Conservation (phyloP, 164 flowering plant genomes). For the Stephania cephalantha region DNA sequence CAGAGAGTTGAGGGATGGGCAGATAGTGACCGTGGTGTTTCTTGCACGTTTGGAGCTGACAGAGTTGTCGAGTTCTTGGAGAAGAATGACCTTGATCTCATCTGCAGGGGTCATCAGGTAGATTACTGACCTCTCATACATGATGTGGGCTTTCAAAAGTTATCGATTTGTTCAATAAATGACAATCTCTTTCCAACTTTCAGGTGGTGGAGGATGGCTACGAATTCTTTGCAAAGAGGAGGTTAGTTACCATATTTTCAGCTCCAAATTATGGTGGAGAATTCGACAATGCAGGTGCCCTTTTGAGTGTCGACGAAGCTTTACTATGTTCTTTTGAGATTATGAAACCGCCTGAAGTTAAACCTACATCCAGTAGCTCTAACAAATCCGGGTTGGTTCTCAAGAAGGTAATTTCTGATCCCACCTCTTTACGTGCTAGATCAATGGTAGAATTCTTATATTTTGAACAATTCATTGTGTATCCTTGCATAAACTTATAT, state of each 20-base stretch:
- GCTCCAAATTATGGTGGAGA: slow-evolving; percentile 65
- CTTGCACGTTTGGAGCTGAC: slow-evolving; percentile 51
- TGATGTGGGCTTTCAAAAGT: background rate
- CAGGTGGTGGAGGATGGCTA: slow-evolving; percentile 66
- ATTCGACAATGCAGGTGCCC: slow-evolving; percentile 58
- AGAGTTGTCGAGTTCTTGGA: slow-evolving; percentile 39
- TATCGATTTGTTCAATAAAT: background rate
- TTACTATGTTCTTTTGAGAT: slow-evolving; percentile 52
- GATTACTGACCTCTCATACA: background rate
- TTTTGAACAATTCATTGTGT: background rate
- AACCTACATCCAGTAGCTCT: slow-evolving; percentile 28
- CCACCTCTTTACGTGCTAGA: background rate
- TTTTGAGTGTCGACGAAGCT: slow-evolving; percentile 45
- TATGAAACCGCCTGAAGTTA: slow-evolving; percentile 31
- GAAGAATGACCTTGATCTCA: slow-evolving; percentile 51
- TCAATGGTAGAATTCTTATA: background rate
- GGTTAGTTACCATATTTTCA: slow-evolving; percentile 54
- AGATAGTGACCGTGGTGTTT: slow-evolving; percentile 52
- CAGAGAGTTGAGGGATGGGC: slow-evolving; percentile 40
- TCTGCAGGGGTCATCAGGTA: slow-evolving; percentile 63
- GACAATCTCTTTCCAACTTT: background rate
- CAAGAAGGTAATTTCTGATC: slow-evolving; percentile 32
- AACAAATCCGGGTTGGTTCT: slow-evolving; percentile 21
- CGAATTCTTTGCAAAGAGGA: slow-evolving; percentile 50
- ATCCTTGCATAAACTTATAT: background rate